Evolutionary conservation across 2,329 filamentous ascomycete species (phyloP).

Genomic region (Neofusicoccum kwambonambiense): DNA sequence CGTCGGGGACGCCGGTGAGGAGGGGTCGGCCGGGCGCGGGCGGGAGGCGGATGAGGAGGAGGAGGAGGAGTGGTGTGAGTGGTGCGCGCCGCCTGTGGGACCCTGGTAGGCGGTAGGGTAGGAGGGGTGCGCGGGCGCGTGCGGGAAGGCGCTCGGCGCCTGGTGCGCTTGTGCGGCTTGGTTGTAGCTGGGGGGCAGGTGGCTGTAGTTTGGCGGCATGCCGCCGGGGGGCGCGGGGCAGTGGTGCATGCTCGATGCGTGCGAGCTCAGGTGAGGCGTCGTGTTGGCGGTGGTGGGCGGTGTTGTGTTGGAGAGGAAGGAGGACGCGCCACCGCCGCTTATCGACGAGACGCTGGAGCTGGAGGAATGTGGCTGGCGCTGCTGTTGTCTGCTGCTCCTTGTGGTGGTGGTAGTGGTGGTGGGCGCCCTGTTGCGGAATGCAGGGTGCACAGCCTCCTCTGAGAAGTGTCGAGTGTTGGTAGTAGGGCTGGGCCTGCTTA

Average conservation of each 20-base stretch:
- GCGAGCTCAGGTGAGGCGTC: background rate
- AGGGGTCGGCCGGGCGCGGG: background rate
- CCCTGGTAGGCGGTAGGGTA: background rate
- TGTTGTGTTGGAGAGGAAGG: background rate
- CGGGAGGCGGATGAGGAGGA: background rate
- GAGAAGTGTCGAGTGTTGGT: background rate
- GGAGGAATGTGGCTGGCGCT: background rate
- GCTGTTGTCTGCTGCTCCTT: background rate
- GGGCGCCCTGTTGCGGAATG: background rate
- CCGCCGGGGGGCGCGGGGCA: background rate
- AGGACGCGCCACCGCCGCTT: background rate
- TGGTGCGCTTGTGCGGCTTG: background rate
- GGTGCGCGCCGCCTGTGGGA: background rate
- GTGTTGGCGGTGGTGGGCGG: background rate
- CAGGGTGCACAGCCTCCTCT: background rate
- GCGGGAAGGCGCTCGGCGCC: too few relatives aligned
- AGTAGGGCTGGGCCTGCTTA: background rate
- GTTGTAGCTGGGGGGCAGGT: background rate
- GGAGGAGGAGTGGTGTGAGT: background rate
- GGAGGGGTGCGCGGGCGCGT: background rate
- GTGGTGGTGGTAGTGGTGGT: background rate
- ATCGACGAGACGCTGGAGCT: constrained; percentile 2
- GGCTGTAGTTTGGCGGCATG: background rate
- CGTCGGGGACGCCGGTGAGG: background rate
- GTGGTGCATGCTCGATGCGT: background rate